Conservation (phyloP, 75 land plant species). For the Gnetum montanum region DNA sequence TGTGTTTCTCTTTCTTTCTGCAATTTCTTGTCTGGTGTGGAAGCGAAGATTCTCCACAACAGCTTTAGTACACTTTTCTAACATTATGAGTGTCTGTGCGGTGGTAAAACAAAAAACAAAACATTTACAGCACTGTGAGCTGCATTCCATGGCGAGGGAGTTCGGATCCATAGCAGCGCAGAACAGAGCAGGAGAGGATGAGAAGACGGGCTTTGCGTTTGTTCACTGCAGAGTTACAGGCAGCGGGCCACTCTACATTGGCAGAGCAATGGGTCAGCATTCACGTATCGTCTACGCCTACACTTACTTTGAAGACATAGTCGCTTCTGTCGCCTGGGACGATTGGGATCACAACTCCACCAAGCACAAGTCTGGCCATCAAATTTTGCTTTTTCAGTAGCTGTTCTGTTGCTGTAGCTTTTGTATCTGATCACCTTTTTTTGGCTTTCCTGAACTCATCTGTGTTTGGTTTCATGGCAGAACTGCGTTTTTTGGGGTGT, state of each 20-base stretch:
- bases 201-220: slow-evolving; percentile 77
- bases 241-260: slow-evolving; percentile 72
- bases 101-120: too few species aligned
- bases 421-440: not conserved
- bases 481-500: slow-evolving; percentile 45
- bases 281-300: slow-evolving; percentile 76
- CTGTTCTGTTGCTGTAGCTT: not conserved
- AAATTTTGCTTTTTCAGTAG: not conserved
- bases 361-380: slow-evolving; percentile 40
- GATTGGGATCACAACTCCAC: slow-evolving; percentile 62
- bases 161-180: slow-evolving; percentile 93
- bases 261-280: slow-evolving; percentile 95
- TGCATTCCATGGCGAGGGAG: slow-evolving; percentile 76
- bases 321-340: slow-evolving; percentile 82
- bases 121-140: slow-evolving; percentile 47
- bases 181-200: slow-evolving; percentile 40
- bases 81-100: not conserved
- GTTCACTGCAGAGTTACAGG: slow-evolving; percentile 84
- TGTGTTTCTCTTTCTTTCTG: too few species aligned
- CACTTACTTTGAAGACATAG: slow-evolving; percentile 72
- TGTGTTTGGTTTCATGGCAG: not conserved
- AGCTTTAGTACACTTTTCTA: not conserved
- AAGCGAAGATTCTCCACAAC: not conserved
- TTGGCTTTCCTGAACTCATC: not conserved
- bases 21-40: not conserved